Conservation (phyloP, 305 asterid genomes). For the Fraxinus baroniana region DNA sequence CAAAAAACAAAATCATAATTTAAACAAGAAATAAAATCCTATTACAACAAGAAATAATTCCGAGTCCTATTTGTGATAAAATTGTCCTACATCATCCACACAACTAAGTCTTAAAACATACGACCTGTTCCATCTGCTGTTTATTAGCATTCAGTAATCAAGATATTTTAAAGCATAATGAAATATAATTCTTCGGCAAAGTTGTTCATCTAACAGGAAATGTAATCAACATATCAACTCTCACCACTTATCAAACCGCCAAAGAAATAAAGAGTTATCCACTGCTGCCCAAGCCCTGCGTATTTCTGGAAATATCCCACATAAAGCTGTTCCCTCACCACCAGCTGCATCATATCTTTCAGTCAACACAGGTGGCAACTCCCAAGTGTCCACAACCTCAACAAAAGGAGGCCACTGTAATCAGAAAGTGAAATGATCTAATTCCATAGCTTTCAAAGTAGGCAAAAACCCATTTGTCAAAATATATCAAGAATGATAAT, state of each 20-base stretch:
- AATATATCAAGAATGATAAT: not conserved
- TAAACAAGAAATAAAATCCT: not conserved
- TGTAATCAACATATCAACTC: conserved; percentile 25
- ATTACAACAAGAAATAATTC: not conserved
- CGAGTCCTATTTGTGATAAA: not conserved
- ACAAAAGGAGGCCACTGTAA: conserved; percentile 95
- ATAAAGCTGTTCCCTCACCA: conserved; percentile 96
- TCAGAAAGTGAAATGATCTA: conserved; percentile 21
- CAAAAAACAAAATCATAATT: not conserved
- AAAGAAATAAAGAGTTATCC: conserved; percentile 84
- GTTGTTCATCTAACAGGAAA: conserved; percentile 1
- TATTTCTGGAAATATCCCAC: conserved; percentile 96
- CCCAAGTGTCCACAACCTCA: conserved; percentile 95
- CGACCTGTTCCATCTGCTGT: not conserved
- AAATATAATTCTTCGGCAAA: conserved; percentile 8
- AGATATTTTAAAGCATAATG: not conserved
- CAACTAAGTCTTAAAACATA: not conserved
- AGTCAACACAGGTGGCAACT: conserved; percentile 80
- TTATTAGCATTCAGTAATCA: conserved; percentile 11
- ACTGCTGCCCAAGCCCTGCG: conserved; percentile 99
- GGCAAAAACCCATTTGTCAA: not conserved
- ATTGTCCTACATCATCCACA: not conserved
- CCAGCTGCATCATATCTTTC: conserved; percentile 91
- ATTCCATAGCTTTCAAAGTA: conserved; percentile 16
- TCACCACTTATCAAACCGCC: conserved; percentile 98